Evolutionary conservation across 345 rosid genomes (phyloP).

Genomic region (Dipteronia sinensis): DNA sequence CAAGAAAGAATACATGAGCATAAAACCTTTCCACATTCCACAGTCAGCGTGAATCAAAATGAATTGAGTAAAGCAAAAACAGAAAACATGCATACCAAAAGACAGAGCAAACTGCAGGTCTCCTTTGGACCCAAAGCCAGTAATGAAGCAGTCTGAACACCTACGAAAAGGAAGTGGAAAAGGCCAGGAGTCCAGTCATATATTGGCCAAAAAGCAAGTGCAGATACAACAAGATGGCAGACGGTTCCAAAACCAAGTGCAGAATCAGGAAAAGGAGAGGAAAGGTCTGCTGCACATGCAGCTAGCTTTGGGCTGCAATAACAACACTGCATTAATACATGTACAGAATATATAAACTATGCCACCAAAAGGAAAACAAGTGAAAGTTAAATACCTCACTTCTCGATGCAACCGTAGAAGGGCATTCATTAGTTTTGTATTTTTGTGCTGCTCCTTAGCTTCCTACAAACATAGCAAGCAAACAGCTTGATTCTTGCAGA

Average conservation of each 20-base stretch:
- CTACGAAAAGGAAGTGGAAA: conserved; percentile 76
- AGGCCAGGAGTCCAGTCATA: conserved; percentile 97
- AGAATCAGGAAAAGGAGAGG: conserved; percentile 83
- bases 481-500: conserved; percentile 17
- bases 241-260: conserved; percentile 96
- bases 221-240: conserved; percentile 89
- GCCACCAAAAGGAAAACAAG: conserved; percentile 15
- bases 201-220: conserved; percentile 94
- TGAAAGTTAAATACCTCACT: conserved; percentile 63
- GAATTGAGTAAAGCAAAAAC: conserved; percentile 5
- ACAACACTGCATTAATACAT: conserved; percentile 30
- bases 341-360: conserved; percentile 10
- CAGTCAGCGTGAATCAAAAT: conserved; percentile 4
- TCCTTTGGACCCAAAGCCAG: conserved; percentile 94
- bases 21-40: conserved; percentile 5
- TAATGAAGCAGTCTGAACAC: conserved; percentile 69
- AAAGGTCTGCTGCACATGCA: conserved; percentile 91
- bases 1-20: conserved; percentile 2
- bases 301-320: conserved; percentile 91
- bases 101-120: conserved; percentile 89
- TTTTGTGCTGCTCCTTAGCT: conserved; percentile 86
- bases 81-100: conserved; percentile 65
- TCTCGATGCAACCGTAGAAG: conserved; percentile 87
- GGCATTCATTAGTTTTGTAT: conserved; percentile 87
- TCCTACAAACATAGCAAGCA: conserved; percentile 53